These are phyloP conservation scores for Discostella stelligeroides DNA, from an alignment of 108 stramenopile species.

Conservation along the genomic window DNA sequence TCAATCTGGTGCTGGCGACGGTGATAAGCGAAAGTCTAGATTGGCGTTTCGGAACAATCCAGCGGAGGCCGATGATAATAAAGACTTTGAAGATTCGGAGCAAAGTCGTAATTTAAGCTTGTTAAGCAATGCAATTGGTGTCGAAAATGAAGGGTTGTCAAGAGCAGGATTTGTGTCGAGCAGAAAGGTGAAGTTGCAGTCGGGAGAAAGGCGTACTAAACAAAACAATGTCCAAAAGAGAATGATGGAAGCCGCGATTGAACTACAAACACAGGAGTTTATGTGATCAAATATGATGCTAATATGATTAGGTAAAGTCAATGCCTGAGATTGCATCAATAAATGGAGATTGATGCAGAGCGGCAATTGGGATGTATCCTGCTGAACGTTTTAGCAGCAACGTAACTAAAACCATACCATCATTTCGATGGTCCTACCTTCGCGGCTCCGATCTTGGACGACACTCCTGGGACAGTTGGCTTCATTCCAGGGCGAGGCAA, in stretches of 20 bases:
- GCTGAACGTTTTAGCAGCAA: no score
- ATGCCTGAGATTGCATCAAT: no score
- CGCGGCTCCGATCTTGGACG: no score
- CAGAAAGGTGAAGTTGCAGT: constrained; percentile 23
- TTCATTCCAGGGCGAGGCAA: no score
- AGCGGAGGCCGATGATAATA: constrained; percentile 1
- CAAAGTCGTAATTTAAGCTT: constrained; percentile 19
- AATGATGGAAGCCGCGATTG: constrained; percentile 42
- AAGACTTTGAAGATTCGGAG: constrained; percentile 15
- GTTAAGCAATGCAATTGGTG: constrained; percentile 10
- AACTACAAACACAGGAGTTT: constrained; percentile 32
- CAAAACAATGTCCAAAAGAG: constrained; percentile 21
- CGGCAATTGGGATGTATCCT: no score
- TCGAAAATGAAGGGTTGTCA: not conserved
- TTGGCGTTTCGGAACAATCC: constrained; percentile 27
- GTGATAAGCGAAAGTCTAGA: constrained; percentile 32
- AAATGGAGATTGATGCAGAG: no score
- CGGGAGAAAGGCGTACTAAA: constrained; percentile 1
- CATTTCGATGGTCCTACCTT: no score
- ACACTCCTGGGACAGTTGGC: no score
- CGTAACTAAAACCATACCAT: no score
- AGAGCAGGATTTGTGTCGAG: not conserved
- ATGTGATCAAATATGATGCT: constrained; percentile 16
- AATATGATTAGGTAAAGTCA: not conserved
- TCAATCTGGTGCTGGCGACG: constrained; percentile 1